These are phyloP conservation scores for Jaapia argillacea DNA, from an alignment of 768 basidiomycete genomes.

Conservation along the genomic window DNA sequence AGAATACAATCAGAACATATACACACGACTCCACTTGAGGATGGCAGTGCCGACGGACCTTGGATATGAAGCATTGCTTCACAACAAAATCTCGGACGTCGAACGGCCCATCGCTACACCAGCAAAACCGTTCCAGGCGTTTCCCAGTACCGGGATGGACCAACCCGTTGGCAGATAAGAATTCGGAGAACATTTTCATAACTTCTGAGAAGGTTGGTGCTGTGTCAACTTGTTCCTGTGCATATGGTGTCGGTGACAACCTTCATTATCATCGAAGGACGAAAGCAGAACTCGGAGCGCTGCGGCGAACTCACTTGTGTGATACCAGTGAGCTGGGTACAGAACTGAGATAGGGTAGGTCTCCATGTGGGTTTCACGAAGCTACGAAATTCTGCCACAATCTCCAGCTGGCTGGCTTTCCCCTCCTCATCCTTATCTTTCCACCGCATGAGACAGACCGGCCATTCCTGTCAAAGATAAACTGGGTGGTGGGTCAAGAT, in stretches of 20 bases:
- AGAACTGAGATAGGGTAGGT: slow-evolving; percentile 74
- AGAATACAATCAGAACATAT: slow-evolving; percentile 1
- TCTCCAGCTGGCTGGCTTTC: slow-evolving; percentile 46
- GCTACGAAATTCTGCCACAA: slow-evolving; percentile 76
- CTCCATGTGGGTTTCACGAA: slow-evolving; percentile 86
- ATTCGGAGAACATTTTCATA: slow-evolving; percentile 48
- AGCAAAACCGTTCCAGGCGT: slow-evolving; percentile 56
- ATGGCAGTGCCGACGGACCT: slow-evolving; percentile 28
- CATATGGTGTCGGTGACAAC: not conserved
- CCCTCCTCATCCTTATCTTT: slow-evolving; percentile 44
- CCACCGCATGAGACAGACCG: slow-evolving; percentile 85
- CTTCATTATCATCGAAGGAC: not conserved
- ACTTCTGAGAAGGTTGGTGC: slow-evolving; percentile 73
- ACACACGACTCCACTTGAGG: slow-evolving; percentile 2
- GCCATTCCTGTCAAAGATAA: slow-evolving; percentile 64
- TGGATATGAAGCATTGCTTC: slow-evolving; percentile 85
- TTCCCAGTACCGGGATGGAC: slow-evolving; percentile 49
- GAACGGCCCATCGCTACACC: slow-evolving; percentile 81
- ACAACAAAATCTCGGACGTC: slow-evolving; percentile 80
- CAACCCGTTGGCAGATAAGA: slow-evolving; percentile 63
- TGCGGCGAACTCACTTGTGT: slow-evolving; percentile 57
- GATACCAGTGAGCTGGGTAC: slow-evolving; percentile 83
- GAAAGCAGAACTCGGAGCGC: slow-evolving; percentile 8
- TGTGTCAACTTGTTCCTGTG: slow-evolving; percentile 69
- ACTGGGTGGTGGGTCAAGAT: not conserved